Evolutionary conservation across 2,329 filamentous ascomycete genomes (phyloP).

Genomic region (Xylaria polymorpha): DNA sequence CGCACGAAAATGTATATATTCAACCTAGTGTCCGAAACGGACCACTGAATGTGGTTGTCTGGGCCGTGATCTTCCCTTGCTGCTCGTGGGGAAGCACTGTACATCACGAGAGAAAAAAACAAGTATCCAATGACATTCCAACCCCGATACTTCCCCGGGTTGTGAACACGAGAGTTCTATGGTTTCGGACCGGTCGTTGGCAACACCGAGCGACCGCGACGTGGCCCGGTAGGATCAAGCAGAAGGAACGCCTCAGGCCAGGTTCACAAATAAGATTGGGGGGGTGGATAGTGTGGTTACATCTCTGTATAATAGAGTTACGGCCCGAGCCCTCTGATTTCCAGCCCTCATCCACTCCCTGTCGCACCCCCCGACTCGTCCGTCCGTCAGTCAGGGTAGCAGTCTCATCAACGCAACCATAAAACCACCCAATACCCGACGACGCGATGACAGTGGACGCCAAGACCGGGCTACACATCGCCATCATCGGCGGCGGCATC

Average conservation of each 20-base stretch:
- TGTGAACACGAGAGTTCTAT: not conserved
- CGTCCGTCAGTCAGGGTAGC: not conserved
- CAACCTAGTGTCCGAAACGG: not conserved
- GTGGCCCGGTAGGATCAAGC: slow-evolving; percentile 5
- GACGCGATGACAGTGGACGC: slow-evolving; percentile 23
- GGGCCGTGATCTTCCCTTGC: not conserved
- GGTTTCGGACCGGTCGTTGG: not conserved
- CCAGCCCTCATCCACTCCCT: not conserved
- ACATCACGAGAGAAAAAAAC: not conserved
- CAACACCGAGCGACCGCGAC: slow-evolving; percentile 5
- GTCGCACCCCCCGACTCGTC: not conserved
- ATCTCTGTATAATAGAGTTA: not conserved
- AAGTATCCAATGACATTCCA: not conserved
- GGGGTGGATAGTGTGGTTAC: not conserved
- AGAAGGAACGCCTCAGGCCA: not conserved
- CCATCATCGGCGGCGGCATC: slow-evolving; percentile 64
- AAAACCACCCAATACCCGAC: not conserved
- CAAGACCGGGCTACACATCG: slow-evolving; percentile 49
- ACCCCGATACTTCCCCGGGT: not conserved
- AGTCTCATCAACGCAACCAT: not conserved
- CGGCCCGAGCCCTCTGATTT: not conserved
- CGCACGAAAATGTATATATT: no score
- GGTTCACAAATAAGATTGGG: not conserved
- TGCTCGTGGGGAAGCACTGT: not conserved
- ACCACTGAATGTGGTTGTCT: not conserved